Evolutionary conservation across 1,139 yeast species (phyloP).

Genomic region (Suhomyces yuchorum): DNA sequence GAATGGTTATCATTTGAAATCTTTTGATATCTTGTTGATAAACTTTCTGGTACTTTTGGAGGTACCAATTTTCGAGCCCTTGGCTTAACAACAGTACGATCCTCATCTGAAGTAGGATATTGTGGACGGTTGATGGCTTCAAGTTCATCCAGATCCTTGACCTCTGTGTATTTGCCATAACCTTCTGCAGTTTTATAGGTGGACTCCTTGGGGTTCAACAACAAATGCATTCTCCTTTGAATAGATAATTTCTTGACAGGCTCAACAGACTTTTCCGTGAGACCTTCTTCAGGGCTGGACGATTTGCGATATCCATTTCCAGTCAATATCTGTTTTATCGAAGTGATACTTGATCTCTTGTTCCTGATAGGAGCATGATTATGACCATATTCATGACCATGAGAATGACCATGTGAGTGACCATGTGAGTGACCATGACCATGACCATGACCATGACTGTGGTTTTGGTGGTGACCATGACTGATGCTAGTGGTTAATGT

Average conservation of each 20-base stretch:
- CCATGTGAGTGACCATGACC: neutral
- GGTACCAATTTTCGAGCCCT: conserved; percentile 24
- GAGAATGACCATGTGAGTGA: neutral
- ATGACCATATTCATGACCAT: neutral
- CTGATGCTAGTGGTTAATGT: conserved; percentile 9
- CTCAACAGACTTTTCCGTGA: conserved; percentile 3
- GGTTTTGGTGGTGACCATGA: neutral
- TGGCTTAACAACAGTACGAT: conserved; percentile 3
- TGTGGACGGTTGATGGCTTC: conserved; percentile 36
- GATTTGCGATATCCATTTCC: conserved; percentile 32
- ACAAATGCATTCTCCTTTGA: conserved; percentile 67
- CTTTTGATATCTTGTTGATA: conserved; percentile 21
- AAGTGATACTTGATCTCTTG: conserved; percentile 45
- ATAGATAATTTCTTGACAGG: conserved; percentile 46
- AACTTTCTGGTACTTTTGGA: conserved; percentile 36
- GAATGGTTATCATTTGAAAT: neutral
- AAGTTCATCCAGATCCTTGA: conserved; percentile 39
- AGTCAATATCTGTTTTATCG: conserved; percentile 46
- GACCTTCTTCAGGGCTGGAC: conserved; percentile 13
- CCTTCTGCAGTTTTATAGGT: conserved; percentile 67
- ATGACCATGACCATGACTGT: neutral
- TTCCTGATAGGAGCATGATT: conserved; percentile 15
- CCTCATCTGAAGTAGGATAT: conserved; percentile 13
- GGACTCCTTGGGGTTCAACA: conserved; percentile 49
- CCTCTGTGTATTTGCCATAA: conserved; percentile 71